These are phyloP conservation scores for Limnanthes douglasii DNA, from an alignment of 345 rosid species.

Conservation along the genomic window DNA sequence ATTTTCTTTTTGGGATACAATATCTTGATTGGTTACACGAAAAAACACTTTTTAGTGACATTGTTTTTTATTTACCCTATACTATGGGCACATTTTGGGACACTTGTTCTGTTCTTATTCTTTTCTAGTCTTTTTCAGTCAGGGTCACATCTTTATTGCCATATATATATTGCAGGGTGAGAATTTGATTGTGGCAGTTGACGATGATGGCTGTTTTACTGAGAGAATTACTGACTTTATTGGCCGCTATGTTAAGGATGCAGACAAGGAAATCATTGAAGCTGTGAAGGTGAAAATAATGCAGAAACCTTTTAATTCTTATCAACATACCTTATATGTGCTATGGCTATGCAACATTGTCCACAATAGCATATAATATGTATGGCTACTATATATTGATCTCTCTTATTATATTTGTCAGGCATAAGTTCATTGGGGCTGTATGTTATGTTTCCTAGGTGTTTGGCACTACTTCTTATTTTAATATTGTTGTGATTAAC, in stretches of 20 bases:
- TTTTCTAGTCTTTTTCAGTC: neutral
- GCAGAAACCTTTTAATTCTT: neutral
- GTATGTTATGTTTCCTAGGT: conserved; percentile 4
- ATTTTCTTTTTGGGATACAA: neutral
- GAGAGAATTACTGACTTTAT: conserved; percentile 58
- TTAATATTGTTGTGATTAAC: too few relatives aligned
- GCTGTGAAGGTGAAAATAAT: conserved; percentile 54
- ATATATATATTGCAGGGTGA: conserved; percentile 37
- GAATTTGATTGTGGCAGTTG: conserved; percentile 74
- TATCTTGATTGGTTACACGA: neutral
- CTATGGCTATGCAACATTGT: neutral
- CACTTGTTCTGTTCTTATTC: neutral
- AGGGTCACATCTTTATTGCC: neutral
- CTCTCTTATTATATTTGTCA: neutral
- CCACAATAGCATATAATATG: neutral
- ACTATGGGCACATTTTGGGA: neutral
- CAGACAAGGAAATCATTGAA: conserved; percentile 79
- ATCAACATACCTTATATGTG: neutral
- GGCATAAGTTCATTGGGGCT: neutral
- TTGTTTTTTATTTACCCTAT: too few relatives aligned
- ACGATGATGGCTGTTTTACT: conserved; percentile 86
- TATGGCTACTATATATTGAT: neutral
- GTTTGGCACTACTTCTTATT: too few relatives aligned
- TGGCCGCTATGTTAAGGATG: conserved; percentile 79
- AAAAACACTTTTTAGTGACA: neutral